These are phyloP conservation scores for Aphanoascus verrucosus DNA, from an alignment of 2,329 filamentous ascomycete species.

Conservation along the genomic window DNA sequence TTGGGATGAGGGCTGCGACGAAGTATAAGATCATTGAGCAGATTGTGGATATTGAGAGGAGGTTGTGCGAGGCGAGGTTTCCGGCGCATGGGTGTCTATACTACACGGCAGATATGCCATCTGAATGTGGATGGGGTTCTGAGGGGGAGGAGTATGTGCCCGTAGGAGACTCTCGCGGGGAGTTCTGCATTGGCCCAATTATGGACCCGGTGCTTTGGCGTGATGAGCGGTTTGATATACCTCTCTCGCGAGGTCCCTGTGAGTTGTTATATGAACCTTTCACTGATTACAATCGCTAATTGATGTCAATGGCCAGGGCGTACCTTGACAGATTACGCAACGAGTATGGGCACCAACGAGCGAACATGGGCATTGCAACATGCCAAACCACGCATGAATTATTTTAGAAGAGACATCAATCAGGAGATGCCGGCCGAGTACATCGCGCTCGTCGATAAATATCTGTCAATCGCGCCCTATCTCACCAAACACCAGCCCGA, in stretches of 20 bases:
- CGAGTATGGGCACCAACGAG: constrained; percentile 22
- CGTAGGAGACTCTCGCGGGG: background rate
- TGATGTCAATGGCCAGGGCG: no score
- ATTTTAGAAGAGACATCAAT: constrained; percentile 18
- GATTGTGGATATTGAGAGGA: no score
- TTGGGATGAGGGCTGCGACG: no score
- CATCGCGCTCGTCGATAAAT: constrained; percentile 20
- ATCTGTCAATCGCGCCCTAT: constrained; percentile 20
- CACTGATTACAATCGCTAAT: no score
- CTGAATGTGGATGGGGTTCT: background rate
- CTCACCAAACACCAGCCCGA: constrained; percentile 16
- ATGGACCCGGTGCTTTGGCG: background rate
- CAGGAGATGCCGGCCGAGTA: constrained; percentile 20
- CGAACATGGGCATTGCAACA: constrained; percentile 19
- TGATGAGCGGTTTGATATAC: background rate
- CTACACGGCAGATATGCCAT: background rate
- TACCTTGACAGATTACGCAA: constrained; percentile 16
- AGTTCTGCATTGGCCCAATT: constrained; percentile 4
- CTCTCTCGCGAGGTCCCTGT: background rate
- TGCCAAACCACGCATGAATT: constrained; percentile 22
- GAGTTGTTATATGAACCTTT: no score
- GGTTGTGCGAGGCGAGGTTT: constrained; percentile 9
- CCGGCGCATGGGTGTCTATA: constrained; percentile 16
- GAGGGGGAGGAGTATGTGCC: no score
- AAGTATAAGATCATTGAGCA: no score